Evolutionary conservation across 352 stramenopile species (phyloP).

Genomic region (Phytophthora cactorum): DNA sequence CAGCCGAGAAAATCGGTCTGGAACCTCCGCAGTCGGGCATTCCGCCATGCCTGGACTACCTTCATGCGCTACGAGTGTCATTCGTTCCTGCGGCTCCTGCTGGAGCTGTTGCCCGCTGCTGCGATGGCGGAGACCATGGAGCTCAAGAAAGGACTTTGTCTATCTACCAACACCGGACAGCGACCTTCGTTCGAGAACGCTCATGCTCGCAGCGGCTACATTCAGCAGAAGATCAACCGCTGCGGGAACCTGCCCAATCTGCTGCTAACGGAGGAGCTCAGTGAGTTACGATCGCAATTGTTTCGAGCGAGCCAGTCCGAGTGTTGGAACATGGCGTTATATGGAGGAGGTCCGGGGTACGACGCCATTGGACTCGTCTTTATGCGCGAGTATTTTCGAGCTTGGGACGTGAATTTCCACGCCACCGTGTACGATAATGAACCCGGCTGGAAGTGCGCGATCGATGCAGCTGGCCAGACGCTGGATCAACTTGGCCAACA

Average conservation of each 20-base stretch:
- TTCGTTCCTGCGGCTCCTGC: slow-evolving; percentile 45
- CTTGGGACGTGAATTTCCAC: slow-evolving; percentile 50
- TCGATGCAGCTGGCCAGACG: slow-evolving; percentile 41
- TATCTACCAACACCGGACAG: slow-evolving; percentile 70
- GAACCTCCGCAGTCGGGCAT: slow-evolving; percentile 58
- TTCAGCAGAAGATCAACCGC: slow-evolving; percentile 71
- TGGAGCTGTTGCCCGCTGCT: slow-evolving; percentile 39
- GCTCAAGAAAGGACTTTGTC: slow-evolving; percentile 62
- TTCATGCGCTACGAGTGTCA: slow-evolving; percentile 52
- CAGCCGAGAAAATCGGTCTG: slow-evolving; percentile 58
- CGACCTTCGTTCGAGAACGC: slow-evolving; percentile 69
- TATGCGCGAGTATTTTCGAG: slow-evolving; percentile 60
- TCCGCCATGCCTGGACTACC: slow-evolving; percentile 61
- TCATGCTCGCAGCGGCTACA: slow-evolving; percentile 68
- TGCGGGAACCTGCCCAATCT: slow-evolving; percentile 71
- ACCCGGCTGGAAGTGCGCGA: slow-evolving; percentile 55
- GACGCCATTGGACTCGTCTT: slow-evolving; percentile 62
- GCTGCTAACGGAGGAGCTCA: slow-evolving; percentile 58
- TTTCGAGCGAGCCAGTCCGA: slow-evolving; percentile 42
- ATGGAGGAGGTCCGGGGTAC: slow-evolving; percentile 67
- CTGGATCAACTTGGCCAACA: slow-evolving; percentile 30
- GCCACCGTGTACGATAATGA: slow-evolving; percentile 78
- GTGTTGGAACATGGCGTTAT: slow-evolving; percentile 59
- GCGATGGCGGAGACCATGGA: slow-evolving; percentile 50
- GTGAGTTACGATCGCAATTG: slow-evolving; percentile 53